Evolutionary conservation across 768 basidiomycete species (phyloP).

Genomic region (Lactarius quietus): DNA sequence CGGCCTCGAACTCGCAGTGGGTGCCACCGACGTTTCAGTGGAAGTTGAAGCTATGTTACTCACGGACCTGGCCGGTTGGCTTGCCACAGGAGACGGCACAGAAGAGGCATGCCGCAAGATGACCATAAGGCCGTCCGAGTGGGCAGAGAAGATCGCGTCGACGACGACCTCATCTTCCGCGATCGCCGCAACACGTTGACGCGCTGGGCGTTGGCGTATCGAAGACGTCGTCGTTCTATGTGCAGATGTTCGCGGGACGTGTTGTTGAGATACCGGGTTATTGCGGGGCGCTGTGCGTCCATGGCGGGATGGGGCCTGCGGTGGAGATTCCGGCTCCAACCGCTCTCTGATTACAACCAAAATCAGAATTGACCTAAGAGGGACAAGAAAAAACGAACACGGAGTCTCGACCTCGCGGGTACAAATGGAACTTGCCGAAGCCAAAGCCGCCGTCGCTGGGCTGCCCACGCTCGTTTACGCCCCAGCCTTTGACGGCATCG

Average conservation of each 20-base stretch:
- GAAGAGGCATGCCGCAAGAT: constrained; percentile 57
- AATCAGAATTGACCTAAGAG: neutral
- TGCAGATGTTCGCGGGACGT: neutral
- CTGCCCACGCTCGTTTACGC: constrained; percentile 79
- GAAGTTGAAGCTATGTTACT: neutral
- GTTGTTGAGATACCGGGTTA: neutral
- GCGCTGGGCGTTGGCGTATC: neutral
- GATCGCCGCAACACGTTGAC: neutral
- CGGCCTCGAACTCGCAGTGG: neutral
- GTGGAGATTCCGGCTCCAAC: constrained; percentile 18
- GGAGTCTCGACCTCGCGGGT: constrained; percentile 59
- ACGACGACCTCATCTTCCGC: constrained; percentile 48
- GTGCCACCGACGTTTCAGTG: neutral
- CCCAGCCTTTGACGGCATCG: constrained; percentile 75
- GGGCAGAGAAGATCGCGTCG: constrained; percentile 81
- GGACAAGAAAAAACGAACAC: constrained; percentile 38
- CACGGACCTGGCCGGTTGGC: neutral
- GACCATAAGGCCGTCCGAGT: constrained; percentile 81
- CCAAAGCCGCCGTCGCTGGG: constrained; percentile 84
- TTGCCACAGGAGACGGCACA: constrained; percentile 22
- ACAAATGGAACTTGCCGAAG: constrained; percentile 64
- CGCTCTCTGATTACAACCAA: constrained; percentile 9
- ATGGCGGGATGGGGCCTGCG: constrained; percentile 7
- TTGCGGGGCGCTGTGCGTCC: constrained; percentile 8
- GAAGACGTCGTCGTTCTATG: constrained; percentile 3